phyloP scores from a whole-genome alignment of 306 rosid genomes.

The Cicer pinnatifidum region DNA sequence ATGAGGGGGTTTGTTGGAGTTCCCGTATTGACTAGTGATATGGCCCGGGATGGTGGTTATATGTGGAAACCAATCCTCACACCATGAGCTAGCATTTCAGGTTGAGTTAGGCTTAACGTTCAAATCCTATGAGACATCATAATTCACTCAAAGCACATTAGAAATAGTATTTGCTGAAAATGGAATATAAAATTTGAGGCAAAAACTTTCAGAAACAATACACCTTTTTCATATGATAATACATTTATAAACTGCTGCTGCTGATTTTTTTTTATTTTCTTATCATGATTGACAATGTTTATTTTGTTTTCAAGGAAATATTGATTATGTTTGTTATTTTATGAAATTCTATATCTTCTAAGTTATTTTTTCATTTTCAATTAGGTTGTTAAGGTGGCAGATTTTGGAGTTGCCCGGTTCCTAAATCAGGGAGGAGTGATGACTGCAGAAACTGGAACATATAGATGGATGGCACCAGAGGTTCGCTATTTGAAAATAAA shows the following conservation, averaged over 20 bases:
- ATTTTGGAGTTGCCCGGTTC: constrained; percentile 98
- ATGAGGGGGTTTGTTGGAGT: no score
- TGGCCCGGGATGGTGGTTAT: no score
- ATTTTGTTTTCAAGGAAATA: constrained; percentile 26
- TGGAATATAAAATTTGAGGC: background rate
- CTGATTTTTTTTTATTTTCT: background rate
- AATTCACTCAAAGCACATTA: background rate
- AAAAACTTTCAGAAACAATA: background rate
- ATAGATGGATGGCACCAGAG: constrained; percentile 99
- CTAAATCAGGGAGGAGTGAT: constrained; percentile 90
- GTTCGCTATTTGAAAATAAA: constrained; percentile 52
- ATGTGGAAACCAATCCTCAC: no score
- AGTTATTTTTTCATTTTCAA: background rate
- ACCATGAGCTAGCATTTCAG: no score
- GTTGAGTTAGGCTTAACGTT: no score
- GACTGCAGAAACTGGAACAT: constrained; percentile 99
- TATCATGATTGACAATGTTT: background rate
- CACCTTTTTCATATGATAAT: background rate
- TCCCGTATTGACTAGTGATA: no score
- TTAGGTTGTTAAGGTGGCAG: constrained; percentile 97
- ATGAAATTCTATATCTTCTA: background rate
- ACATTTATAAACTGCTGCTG: constrained; percentile 8
- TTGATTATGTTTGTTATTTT: constrained; percentile 17
- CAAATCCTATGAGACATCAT: no score
- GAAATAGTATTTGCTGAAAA: background rate